Conservation (phyloP, 1,139 yeast genomes). For the Kurtzmaniella natalensis region DNA sequence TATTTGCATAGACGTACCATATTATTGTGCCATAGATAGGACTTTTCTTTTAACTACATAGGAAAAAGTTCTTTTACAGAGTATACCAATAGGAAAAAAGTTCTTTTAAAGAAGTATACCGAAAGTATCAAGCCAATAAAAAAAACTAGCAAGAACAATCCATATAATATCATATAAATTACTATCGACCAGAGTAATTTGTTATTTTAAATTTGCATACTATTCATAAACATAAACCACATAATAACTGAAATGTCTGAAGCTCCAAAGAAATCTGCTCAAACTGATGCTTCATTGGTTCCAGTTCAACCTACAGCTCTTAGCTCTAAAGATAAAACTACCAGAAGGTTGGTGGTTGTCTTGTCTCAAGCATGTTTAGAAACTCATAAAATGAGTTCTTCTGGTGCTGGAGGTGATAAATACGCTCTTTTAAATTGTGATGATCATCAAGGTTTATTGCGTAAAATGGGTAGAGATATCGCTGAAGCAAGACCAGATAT, state of each 20-base stretch:
- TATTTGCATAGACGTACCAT: too few species aligned
- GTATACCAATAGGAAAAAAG: too few species aligned
- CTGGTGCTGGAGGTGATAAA: conserved; percentile 82
- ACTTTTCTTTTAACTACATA: too few species aligned
- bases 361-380: conserved; percentile 93
- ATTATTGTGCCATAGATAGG: too few species aligned
- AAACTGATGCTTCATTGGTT: conserved; percentile 59
- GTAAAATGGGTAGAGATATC: conserved; percentile 95
- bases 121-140: too few species aligned
- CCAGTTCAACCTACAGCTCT: conserved; percentile 84
- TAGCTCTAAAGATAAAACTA: conserved; percentile 74
- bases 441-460: conserved; percentile 92
- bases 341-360: conserved; percentile 86
- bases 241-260: not conserved
- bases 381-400: conserved; percentile 79
- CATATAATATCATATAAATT: too few species aligned
- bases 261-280: conserved; percentile 6
- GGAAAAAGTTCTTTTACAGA: too few species aligned
- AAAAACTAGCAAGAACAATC: too few species aligned
- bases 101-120: too few species aligned
- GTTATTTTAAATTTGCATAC: too few species aligned
- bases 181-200: too few species aligned
- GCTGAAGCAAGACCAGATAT: conserved; percentile 98
- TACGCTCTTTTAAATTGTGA: conserved; percentile 93
- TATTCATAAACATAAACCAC: conserved; percentile 2